phyloP scores from a whole-genome alignment of 768 basidiomycete genomes.

The Mycena belliarum region DNA sequence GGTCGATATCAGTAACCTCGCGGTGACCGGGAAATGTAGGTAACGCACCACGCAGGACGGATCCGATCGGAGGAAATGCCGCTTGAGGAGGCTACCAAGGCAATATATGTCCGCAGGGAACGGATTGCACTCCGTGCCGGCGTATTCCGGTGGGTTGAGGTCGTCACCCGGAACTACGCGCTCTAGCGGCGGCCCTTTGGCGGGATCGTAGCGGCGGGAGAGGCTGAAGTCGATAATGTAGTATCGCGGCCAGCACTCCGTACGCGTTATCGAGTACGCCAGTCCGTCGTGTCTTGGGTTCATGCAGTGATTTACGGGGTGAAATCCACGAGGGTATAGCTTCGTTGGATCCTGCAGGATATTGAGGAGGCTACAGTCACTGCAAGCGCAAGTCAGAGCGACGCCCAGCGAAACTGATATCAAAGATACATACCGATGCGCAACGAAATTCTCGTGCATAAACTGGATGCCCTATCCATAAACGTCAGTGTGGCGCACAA shows the following conservation, averaged over 20 bases:
- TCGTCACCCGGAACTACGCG: slow-evolving; percentile 6
- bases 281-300: slow-evolving; percentile 11
- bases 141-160: slow-evolving; percentile 32
- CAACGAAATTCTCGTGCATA: slow-evolving; percentile 27
- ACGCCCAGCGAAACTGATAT: background rate
- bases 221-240: slow-evolving; percentile 25
- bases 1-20: background rate
- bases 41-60: background rate
- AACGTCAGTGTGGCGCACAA: background rate
- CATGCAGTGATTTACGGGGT: slow-evolving; percentile 19
- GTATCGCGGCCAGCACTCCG: slow-evolving; percentile 22
- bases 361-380: slow-evolving; percentile 22
- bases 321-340: slow-evolving; percentile 22
- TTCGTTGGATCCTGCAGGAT: slow-evolving; percentile 25
- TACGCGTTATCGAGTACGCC: slow-evolving; percentile 19
- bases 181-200: slow-evolving; percentile 20
- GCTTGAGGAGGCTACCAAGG: slow-evolving; percentile 31
- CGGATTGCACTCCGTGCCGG: slow-evolving; percentile 25
- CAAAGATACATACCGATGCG: slow-evolving; percentile 21
- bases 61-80: slow-evolving; percentile 24
- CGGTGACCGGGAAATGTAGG: background rate
- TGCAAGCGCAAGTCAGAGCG: background rate
- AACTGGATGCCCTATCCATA: slow-evolving; percentile 23
- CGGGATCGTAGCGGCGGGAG: slow-evolving; percentile 18
- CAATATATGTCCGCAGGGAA: slow-evolving; percentile 36